Evolutionary conservation across 2,329 filamentous ascomycete species (phyloP).

Genomic region (Dothideomycetidae sp.): DNA sequence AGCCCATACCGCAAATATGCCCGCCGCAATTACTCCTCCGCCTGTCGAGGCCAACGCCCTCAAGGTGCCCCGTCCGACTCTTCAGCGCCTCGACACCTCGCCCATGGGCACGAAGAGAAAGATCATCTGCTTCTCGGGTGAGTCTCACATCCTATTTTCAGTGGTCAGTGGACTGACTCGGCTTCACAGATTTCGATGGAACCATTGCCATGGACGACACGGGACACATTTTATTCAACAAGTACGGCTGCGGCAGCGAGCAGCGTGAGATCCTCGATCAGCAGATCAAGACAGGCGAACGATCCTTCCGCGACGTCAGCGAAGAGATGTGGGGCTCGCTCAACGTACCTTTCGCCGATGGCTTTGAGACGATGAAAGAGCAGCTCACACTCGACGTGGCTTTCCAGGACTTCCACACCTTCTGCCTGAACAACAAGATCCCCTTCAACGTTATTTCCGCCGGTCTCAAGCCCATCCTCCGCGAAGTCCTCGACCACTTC

Average conservation of each 20-base stretch:
- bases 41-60: conserved; percentile 15
- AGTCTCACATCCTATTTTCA: conserved; percentile 11
- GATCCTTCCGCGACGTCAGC: conserved; percentile 54
- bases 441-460: conserved; percentile 58
- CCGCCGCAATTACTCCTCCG: conserved; percentile 19
- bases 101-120: conserved; percentile 35
- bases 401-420: conserved; percentile 50
- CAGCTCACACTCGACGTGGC: conserved; percentile 48
- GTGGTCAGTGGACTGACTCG: conserved; percentile 12
- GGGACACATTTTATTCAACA: conserved; percentile 54
- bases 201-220: conserved; percentile 54
- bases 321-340: conserved; percentile 59
- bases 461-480: conserved; percentile 49
- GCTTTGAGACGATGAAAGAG: conserved; percentile 50
- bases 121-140: conserved; percentile 46
- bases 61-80: conserved; percentile 14
- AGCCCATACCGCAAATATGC: conserved; percentile 16
- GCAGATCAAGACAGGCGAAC: conserved; percentile 50
- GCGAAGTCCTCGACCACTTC: conserved; percentile 49
- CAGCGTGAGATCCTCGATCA: conserved; percentile 43
- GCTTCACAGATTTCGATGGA: conserved; percentile 48
- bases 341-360: conserved; percentile 51
- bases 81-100: conserved; percentile 14
- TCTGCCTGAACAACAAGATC: conserved; percentile 47
- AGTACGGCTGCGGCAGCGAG: conserved; percentile 46